These are phyloP conservation scores for Lodderomyces parapsilosis DNA, from an alignment of 1,139 yeast genomes.

Conservation along the genomic window DNA sequence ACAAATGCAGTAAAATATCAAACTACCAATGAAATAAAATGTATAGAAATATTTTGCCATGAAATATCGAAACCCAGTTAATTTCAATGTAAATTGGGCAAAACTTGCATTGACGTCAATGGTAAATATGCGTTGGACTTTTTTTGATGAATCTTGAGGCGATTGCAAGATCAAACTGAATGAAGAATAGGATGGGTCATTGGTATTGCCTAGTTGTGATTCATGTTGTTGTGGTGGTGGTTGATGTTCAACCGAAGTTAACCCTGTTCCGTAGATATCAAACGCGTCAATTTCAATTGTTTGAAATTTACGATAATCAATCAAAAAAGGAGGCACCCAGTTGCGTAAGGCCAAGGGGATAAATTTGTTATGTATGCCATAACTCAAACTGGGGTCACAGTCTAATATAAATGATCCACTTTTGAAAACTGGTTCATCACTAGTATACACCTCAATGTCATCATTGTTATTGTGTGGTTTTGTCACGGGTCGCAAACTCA, in stretches of 20 bases:
- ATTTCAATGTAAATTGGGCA: constrained; percentile 29
- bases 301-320: constrained; percentile 4
- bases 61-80: constrained; percentile 60
- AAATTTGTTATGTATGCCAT: constrained; percentile 28
- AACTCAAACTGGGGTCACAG: constrained; percentile 33
- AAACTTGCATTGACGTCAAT: constrained; percentile 14
- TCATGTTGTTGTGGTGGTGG: neutral
- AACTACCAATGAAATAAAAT: constrained; percentile 51
- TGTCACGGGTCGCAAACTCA: neutral
- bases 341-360: constrained; percentile 37
- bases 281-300: constrained; percentile 19
- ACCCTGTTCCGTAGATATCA: constrained; percentile 9
- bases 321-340: constrained; percentile 38
- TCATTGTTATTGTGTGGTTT: neutral
- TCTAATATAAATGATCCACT: constrained; percentile 20
- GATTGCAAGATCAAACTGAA: neutral
- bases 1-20: constrained; percentile 47
- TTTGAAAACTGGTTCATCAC: neutral
- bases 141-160: neutral
- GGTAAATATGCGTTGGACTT: constrained; percentile 5
- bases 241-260: constrained; percentile 1
- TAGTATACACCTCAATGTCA: neutral
- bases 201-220: neutral
- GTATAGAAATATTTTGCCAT: constrained; percentile 48
- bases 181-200: neutral